Conservation (phyloP, 139 green algal species). For the Protoeuglena noctilucae region DNA sequence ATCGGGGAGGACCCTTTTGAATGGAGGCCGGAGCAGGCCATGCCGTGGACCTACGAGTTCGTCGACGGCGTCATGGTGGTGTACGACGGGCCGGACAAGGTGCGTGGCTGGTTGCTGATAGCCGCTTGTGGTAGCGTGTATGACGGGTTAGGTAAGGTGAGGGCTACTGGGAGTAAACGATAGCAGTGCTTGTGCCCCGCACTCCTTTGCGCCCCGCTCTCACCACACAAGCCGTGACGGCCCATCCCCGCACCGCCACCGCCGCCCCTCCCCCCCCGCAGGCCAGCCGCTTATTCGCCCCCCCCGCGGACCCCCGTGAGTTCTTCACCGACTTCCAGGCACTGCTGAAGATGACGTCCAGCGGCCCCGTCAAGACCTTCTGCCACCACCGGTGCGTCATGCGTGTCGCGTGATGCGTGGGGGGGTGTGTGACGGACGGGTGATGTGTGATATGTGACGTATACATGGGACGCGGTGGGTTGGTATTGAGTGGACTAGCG, state of each 20-base stretch:
- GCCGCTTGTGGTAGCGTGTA: slow-evolving; percentile 1
- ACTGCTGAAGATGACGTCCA: slow-evolving; percentile 26
- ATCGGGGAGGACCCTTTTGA: slow-evolving; percentile 38
- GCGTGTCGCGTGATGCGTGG: neutral
- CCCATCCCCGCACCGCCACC: slow-evolving; percentile 13
- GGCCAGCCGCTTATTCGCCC: slow-evolving; percentile 11
- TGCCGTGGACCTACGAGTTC: slow-evolving; percentile 53
- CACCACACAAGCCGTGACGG: no score
- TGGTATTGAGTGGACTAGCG: no score
- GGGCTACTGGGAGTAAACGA: slow-evolving; percentile 1
- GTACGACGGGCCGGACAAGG: slow-evolving; percentile 17
- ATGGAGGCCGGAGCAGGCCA: slow-evolving; percentile 31
- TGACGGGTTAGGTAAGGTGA: no score
- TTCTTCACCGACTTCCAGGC: slow-evolving; percentile 91
- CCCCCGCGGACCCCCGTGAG: slow-evolving; percentile 52
- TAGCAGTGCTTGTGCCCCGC: neutral
- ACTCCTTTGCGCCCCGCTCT: no score
- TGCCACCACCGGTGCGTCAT: slow-evolving; percentile 57
- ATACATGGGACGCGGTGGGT: no score
- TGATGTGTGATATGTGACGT: no score
- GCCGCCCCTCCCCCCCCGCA: neutral
- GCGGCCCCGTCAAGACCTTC: slow-evolving; percentile 76
- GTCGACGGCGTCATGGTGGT: slow-evolving; percentile 78
- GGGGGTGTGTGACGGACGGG: no score
- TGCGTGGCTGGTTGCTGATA: neutral